These are phyloP conservation scores for Pythium brassicae DNA, from an alignment of 352 stramenopile genomes.

Conservation along the genomic window DNA sequence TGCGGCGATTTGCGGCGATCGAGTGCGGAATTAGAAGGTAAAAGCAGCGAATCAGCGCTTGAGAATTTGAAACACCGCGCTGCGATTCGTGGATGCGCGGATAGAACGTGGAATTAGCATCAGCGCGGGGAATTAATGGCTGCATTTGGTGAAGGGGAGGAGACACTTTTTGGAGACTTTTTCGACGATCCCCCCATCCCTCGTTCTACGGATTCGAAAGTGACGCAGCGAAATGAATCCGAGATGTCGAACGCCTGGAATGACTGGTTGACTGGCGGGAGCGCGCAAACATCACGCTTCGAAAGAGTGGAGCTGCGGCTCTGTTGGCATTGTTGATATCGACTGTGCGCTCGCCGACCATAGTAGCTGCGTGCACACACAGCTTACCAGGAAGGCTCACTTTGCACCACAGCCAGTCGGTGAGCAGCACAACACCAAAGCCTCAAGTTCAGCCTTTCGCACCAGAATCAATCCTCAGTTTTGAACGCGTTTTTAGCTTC, in stretches of 20 bases:
- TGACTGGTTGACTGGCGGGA: background rate
- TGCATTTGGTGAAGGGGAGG: background rate
- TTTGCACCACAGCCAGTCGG: background rate
- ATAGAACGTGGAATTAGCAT: background rate
- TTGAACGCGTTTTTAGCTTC: too few relatives aligned
- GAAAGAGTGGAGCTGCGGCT: too few relatives aligned
- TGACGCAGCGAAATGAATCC: background rate
- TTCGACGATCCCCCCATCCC: background rate
- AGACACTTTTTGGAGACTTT: background rate
- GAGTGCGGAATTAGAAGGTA: background rate
- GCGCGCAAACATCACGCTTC: too few relatives aligned
- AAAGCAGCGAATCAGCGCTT: background rate
- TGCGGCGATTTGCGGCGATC: background rate
- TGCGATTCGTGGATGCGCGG: background rate
- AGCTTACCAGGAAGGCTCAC: too few relatives aligned
- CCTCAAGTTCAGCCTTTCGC: conserved; percentile 1
- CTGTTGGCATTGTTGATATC: background rate
- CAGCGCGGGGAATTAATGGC: background rate
- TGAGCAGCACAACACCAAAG: background rate
- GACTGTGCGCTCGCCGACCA: too few relatives aligned
- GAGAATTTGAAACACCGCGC: background rate
- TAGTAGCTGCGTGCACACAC: too few relatives aligned
- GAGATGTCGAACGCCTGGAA: background rate
- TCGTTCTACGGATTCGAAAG: background rate
- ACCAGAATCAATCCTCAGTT: conserved; percentile 1